Percentiles rank a stretch among this genome's conserved stretches.
These are phyloP conservation scores for Fraxinus xanthoxyloides DNA, from an alignment of 305 asterid species.

Conservation along the genomic window DNA sequence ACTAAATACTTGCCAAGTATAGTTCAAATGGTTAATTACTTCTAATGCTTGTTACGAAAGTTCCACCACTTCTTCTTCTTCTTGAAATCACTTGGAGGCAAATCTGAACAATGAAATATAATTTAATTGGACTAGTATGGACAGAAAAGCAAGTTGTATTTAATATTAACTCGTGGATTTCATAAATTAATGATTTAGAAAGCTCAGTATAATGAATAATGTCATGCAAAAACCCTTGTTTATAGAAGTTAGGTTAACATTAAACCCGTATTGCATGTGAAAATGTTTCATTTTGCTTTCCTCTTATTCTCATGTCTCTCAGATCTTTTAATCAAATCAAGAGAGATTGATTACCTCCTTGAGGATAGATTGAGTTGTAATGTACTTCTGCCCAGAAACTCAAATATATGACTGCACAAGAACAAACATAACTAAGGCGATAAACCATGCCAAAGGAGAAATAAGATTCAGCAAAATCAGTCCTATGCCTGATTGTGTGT, in stretches of 20 bases:
- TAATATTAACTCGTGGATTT: background rate
- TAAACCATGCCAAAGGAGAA: background rate
- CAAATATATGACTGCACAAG: slow-evolving; percentile 62
- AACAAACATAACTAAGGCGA: slow-evolving; percentile 6
- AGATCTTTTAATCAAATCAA: background rate
- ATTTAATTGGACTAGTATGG: background rate
- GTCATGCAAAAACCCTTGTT: background rate
- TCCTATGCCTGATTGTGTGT: background rate
- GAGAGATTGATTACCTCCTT: slow-evolving; percentile 55
- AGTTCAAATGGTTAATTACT: background rate
- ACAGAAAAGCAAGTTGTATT: background rate
- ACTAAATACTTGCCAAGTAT: background rate
- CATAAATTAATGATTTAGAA: background rate
- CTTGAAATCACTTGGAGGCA: slow-evolving; percentile 55
- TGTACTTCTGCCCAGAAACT: slow-evolving; percentile 99
- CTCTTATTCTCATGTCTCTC: background rate
- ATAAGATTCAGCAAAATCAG: background rate
- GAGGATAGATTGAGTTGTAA: slow-evolving; percentile 92
- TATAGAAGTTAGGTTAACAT: background rate
- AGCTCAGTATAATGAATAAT: background rate
- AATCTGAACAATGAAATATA: slow-evolving; percentile 38
- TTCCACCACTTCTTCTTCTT: slow-evolving; percentile 81
- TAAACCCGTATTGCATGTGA: background rate
- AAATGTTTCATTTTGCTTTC: background rate
- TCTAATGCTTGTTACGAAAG: slow-evolving; percentile 59